phyloP scores from a whole-genome alignment of 495 filamentous ascomycete species.

The Aspergillus funiculosus region DNA sequence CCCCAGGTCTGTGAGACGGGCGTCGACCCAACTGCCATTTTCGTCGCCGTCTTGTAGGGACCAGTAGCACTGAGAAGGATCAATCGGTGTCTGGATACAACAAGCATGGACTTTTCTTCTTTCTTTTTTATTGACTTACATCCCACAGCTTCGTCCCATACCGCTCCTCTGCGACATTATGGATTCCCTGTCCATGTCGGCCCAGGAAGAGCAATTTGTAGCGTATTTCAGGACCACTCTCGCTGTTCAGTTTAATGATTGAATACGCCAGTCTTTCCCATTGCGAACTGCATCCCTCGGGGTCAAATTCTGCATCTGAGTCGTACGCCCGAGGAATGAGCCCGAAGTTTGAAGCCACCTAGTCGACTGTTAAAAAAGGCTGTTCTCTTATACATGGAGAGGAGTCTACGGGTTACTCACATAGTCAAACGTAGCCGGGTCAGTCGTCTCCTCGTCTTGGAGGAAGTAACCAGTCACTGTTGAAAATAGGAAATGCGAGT shows the following conservation, averaged over 20 bases:
- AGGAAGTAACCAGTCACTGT: slow-evolving; percentile 64
- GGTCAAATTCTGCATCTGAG: slow-evolving; percentile 29
- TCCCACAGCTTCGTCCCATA: slow-evolving; percentile 67
- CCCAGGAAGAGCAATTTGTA: slow-evolving; percentile 69
- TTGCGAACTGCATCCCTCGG: slow-evolving; percentile 43
- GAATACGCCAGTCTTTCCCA: slow-evolving; percentile 60
- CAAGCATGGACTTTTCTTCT: no score
- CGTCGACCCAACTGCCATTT: slow-evolving; percentile 64
- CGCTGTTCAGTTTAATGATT: slow-evolving; percentile 48
- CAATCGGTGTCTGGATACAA: neutral
- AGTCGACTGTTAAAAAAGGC: neutral
- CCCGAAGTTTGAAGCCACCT: slow-evolving; percentile 56
- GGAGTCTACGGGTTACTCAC: slow-evolving; percentile 31
- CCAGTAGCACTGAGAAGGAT: slow-evolving; percentile 57
- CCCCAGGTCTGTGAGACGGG: slow-evolving; percentile 60
- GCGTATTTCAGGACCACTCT: slow-evolving; percentile 33
- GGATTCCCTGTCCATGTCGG: slow-evolving; percentile 67
- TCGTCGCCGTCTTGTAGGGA: slow-evolving; percentile 65
- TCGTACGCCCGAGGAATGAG: slow-evolving; percentile 52
- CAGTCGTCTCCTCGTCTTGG: slow-evolving; percentile 62
- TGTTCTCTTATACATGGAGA: neutral
- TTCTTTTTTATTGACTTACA: no score
- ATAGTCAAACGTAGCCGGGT: slow-evolving; percentile 63
- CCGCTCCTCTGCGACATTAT: slow-evolving; percentile 58
- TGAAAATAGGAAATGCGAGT: slow-evolving; percentile 26